These are phyloP conservation scores for Rhododendron vialii DNA, from an alignment of 148 eudicot species.

Conservation along the genomic window DNA sequence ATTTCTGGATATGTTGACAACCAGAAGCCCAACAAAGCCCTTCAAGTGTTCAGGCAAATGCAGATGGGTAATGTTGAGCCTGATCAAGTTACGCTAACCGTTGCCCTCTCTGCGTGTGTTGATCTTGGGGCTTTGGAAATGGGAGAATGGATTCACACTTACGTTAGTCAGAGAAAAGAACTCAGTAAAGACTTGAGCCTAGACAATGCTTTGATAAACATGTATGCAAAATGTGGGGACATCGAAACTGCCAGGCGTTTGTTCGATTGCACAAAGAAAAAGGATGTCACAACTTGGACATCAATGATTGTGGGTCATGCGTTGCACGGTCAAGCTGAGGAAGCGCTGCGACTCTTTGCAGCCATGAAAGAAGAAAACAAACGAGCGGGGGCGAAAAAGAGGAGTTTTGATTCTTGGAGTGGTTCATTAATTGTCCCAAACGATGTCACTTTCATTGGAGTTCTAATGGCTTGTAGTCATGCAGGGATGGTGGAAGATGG, in stretches of 20 bases:
- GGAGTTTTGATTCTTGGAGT: neutral
- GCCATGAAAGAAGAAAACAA: slow-evolving; percentile 24
- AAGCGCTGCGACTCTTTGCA: slow-evolving; percentile 38
- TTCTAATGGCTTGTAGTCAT: slow-evolving; percentile 52
- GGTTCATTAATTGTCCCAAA: slow-evolving; percentile 23
- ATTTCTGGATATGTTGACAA: slow-evolving; percentile 33
- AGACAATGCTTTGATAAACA: slow-evolving; percentile 31
- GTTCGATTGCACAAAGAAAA: slow-evolving; percentile 24
- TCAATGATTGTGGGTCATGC: slow-evolving; percentile 57
- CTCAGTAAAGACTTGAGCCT: slow-evolving; percentile 25
- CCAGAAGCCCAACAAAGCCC: slow-evolving; percentile 24
- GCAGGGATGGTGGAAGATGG: slow-evolving; percentile 47
- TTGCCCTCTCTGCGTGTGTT: slow-evolving; percentile 40
- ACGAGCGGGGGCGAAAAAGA: neutral
- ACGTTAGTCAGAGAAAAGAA: slow-evolving; percentile 10
- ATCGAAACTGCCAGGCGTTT: slow-evolving; percentile 25
- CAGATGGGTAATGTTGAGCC: slow-evolving; percentile 24
- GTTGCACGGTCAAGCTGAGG: slow-evolving; percentile 30
- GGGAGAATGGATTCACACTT: slow-evolving; percentile 38
- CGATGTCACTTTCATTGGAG: slow-evolving; percentile 44
- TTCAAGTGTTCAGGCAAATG: slow-evolving; percentile 35
- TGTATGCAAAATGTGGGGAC: slow-evolving; percentile 49
- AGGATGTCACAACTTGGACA: slow-evolving; percentile 53
- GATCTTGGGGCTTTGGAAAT: slow-evolving; percentile 38
- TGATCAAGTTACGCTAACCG: slow-evolving; percentile 39